Evolutionary conservation across 345 rosid species (phyloP).

Genomic region (Camelina neglecta): DNA sequence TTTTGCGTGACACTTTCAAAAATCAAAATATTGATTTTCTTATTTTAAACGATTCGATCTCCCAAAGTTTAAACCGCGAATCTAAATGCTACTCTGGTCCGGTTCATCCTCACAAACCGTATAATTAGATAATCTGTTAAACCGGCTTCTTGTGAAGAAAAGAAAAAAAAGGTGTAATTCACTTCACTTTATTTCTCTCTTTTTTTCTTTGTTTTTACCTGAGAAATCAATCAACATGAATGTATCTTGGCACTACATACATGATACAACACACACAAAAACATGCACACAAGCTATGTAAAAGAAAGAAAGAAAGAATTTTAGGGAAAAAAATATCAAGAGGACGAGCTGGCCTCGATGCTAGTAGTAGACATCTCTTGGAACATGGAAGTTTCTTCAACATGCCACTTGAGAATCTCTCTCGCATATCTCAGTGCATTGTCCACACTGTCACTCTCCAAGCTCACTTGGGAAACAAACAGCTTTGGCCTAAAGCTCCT

Average conservation of each 20-base stretch:
- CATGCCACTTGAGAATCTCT: slow-evolving; percentile 66
- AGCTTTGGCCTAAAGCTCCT: slow-evolving; percentile 51
- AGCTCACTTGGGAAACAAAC: slow-evolving; percentile 58
- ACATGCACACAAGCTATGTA: slow-evolving; percentile 13
- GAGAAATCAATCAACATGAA: not conserved
- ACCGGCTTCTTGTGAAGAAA: not conserved
- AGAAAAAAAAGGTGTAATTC: too few relatives aligned
- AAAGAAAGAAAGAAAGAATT: slow-evolving; percentile 17
- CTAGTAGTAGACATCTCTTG: slow-evolving; percentile 55
- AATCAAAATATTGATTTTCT: not conserved
- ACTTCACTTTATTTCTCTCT: not conserved
- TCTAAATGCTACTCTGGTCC: not conserved
- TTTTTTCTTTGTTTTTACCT: not conserved
- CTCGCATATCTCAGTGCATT: slow-evolving; percentile 64
- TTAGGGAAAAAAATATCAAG: slow-evolving; percentile 33
- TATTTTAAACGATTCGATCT: not conserved
- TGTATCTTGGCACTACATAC: not conserved
- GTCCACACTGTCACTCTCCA: slow-evolving; percentile 67
- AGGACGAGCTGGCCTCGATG: slow-evolving; percentile 59
- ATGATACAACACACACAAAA: not conserved
- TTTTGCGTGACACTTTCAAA: not conserved
- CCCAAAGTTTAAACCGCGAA: not conserved
- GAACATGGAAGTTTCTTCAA: slow-evolving; percentile 44
- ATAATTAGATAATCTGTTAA: not conserved
- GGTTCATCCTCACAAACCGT: not conserved